Evolutionary conservation across 495 filamentous ascomycete species (phyloP), one percentile per base, ranked within the genome.

Genomic region (Pyrenopolyporus hunteri): DNA sequence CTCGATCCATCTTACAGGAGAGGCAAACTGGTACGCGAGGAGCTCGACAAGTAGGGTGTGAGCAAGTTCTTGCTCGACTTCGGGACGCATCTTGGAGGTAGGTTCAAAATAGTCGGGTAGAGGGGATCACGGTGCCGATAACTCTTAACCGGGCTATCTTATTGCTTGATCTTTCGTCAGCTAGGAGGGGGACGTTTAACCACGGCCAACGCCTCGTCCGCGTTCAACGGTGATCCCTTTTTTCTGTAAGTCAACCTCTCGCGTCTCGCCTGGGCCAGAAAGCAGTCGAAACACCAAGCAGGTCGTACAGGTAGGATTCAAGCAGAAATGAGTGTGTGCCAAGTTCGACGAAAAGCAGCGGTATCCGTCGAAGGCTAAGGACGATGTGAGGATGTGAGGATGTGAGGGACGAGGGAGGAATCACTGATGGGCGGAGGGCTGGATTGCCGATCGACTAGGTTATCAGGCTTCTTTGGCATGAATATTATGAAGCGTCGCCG

Each of bases 1-100:
- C 78, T 98, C 94, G 75, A 99, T 99, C 89, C 94, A 99, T 85
- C 94, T 87, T 57, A 99, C 94, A 23, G 94, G 94, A 17, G 92
- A 97, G 66, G 94, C 94, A 76, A 99, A 99, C 74, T 99, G 94
- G 77, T 98, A 98, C 75, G 95, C 95, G 54, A 99, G 86, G 43
- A 99, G 89, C 85, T 98, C 94, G 53, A 98, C 90, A 68, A 98
- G 87, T 77, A 98, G 84, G 64, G 93, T 98, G 77, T 98, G 93
- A 71, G 93, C 87, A 71, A 98, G 88, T 79, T 98, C 94, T 74
- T 98, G 94, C 84, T 98, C 93, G 75, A 97, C 82, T 84, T 98
- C 95, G 67, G 95, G 94, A 77, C 89, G 90, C 94, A 98, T 98
- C 39, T 69, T 90, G 81, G 62, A 55, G 52, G 71, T 71, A 37